Conservation (phyloP, 1,284 basidiomycete species). For the Cystobasidium pallidum region DNA sequence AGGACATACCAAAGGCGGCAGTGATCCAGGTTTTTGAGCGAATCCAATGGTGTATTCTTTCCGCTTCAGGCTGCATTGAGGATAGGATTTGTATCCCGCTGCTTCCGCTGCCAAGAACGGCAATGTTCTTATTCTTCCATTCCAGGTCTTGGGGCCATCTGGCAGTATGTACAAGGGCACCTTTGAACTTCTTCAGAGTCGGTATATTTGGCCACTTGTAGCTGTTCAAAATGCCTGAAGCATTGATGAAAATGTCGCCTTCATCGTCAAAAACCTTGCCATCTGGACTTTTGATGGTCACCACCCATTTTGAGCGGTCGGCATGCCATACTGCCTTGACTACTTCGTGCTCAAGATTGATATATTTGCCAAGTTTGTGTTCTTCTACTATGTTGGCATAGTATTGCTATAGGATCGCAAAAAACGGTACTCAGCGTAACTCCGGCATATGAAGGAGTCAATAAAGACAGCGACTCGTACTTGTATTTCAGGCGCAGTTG, state of each 20-base stretch:
- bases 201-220: conserved; percentile 53
- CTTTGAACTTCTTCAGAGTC: conserved; percentile 52
- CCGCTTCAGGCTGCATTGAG: conserved; percentile 47
- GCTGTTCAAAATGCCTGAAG: conserved; percentile 49
- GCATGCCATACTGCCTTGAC: conserved; percentile 29
- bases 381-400: conserved; percentile 30
- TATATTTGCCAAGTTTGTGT: conserved; percentile 19
- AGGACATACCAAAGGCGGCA: conserved; percentile 11
- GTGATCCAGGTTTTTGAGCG: conserved; percentile 50
- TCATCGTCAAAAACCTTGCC: conserved; percentile 47
- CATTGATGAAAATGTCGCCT: conserved; percentile 53
- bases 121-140: conserved; percentile 39
- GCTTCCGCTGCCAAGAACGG: conserved; percentile 39
- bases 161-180: conserved; percentile 51
- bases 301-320: conserved; percentile 24
- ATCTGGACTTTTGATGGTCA: conserved; percentile 27
- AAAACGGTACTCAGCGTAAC: not conserved
- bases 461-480: not conserved
- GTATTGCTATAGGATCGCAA: not conserved
- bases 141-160: conserved; percentile 30
- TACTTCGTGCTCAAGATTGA: conserved; percentile 28
- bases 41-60: conserved; percentile 48
- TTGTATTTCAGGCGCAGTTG: conserved; percentile 50
- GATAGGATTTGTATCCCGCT: conserved; percentile 52
- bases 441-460: not conserved